Base-by-base conservation (phyloP, 164 flowering plant genomes). In the Santalum album region DNA sequence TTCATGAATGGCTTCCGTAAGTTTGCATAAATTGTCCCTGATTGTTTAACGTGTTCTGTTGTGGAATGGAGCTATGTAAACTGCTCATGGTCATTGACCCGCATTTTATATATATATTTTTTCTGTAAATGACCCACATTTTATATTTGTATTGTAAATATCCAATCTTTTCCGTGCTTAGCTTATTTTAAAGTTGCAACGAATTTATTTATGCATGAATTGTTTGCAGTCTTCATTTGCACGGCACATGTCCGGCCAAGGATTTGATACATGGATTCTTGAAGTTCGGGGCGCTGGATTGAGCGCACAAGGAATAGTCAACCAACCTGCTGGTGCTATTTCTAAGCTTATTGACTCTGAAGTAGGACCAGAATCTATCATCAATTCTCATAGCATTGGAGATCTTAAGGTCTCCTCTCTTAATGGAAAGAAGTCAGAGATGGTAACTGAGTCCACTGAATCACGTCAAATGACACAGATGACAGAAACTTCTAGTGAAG, bases 171-270 rank as follows among this genome's bases (percentile, higher is more conserved):
- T 39, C 43, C 2, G 16, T 4, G 21, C 3, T 42, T 42, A 5
- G 2, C 11, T 2, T 42, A 19, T 18, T 17, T 19, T 19, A 2
- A 4, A 2, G 11, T 42, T 18, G 1, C 12, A 1, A 17, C 4
- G 46, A 20, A 1, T 42, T 42, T 3, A 4, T 21, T 42, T 14
- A 17, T 42, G 20, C 22, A 4, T 22, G 26, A 49, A 1, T 2
- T 23, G 12, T 49, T 49, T 49, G 17, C 52, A 49, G 52, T 49
- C 27, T 23, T 49, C 52, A 49, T 49, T 49, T 49, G 52, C 52
- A 2, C 52, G 52, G 22, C 18, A 49, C 52, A 49, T 49, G 52
- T 49, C 52, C 7, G 12, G 27, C 2, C 26, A 49, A 16, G 52
- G 52, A 22, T 49, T 49, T 49, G 52, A 49, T 26, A 22, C 52